Conservation (phyloP, 768 basidiomycete species). For the Exidia glandulosa region DNA sequence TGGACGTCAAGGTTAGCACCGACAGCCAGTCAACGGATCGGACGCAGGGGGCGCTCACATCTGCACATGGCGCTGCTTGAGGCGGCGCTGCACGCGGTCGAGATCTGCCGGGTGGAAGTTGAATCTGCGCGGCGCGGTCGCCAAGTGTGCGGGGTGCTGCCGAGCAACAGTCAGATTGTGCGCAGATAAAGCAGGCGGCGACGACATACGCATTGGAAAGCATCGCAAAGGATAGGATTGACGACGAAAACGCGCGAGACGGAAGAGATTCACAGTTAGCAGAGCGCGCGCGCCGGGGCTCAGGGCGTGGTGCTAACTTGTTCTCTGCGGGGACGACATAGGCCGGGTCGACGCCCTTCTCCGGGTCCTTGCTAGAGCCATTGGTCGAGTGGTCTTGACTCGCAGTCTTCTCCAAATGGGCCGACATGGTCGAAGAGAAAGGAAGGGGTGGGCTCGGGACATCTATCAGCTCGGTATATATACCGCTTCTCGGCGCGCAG, state of each 20-base stretch:
- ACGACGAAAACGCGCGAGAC: neutral
- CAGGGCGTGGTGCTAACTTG: neutral
- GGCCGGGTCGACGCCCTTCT: neutral
- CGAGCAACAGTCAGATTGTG: too few species aligned
- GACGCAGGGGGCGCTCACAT: conserved; percentile 35
- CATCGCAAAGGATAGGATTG: neutral
- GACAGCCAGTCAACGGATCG: neutral
- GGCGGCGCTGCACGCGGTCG: conserved; percentile 59
- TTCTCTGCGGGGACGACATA: neutral
- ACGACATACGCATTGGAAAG: neutral
- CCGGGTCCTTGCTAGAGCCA: neutral
- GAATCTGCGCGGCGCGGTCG: neutral
- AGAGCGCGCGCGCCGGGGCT: neutral
- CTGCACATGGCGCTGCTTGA: conserved; percentile 71
- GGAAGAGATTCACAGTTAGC: neutral
- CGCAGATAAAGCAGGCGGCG: neutral
- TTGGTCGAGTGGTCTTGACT: neutral
- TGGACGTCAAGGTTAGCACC: conserved; percentile 9
- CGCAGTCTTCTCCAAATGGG: neutral
- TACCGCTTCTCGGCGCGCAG: neutral
- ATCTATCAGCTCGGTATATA: neutral
- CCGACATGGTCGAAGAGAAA: neutral
- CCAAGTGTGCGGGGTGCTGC: neutral
- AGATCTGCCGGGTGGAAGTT: neutral
- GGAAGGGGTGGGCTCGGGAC: neutral